Base-by-base conservation (phyloP, 495 filamentous ascomycete species). In the Stereocaulon alpinum region DNA sequence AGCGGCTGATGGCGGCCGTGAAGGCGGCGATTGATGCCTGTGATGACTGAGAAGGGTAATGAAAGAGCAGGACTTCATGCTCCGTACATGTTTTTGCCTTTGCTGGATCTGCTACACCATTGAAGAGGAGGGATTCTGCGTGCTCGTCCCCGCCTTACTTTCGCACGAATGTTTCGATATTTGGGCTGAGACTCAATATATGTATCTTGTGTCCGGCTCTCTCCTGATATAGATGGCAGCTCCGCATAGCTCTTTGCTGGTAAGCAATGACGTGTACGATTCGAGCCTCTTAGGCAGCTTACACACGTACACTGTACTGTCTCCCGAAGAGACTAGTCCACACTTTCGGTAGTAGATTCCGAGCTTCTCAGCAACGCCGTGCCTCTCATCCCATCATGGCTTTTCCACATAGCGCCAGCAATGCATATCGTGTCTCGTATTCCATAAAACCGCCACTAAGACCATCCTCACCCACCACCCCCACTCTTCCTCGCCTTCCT, bases 401-500 rank as follows among this genome's bases (percentile, higher is more conserved):
- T 22, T 40, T 41, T 24, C 11, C 9, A 6, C 40, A 20, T 11
- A 42, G 34, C 37, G 22, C 52, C 34, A 22, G 52, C 37, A 22
- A 40, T 43, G 40, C 37, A 44, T 24, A 37, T 42, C 34, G n/a
- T 53, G 17, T 6, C 32, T 51, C 49, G 14, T 40, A 1, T 24
- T 24, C 24, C 24, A 24, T 3, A 24, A 3, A 24, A 24, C 24
- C 24, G 1, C 24, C 24, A 3, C 3, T 24, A 24, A 24, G 24
- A 3, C 1, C 24, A 45, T n/a, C 2, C 27, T 29, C n/a, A 45
- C 37, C 49, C 61, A 44, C 55, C 45, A 59, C 62, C 70, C 61
- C 68, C 72, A 45, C 65, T 69, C 67, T 75, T 81, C 70, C 73
- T 73, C 61, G 69, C 68, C 63, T 72, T 77, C 68, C 77, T 79